A percentile compares a stretch with the other conserved stretches of the same genome.
phyloP scores from a whole-genome alignment of 2,329 filamentous ascomycete genomes.

The Didymella keratinophila region DNA sequence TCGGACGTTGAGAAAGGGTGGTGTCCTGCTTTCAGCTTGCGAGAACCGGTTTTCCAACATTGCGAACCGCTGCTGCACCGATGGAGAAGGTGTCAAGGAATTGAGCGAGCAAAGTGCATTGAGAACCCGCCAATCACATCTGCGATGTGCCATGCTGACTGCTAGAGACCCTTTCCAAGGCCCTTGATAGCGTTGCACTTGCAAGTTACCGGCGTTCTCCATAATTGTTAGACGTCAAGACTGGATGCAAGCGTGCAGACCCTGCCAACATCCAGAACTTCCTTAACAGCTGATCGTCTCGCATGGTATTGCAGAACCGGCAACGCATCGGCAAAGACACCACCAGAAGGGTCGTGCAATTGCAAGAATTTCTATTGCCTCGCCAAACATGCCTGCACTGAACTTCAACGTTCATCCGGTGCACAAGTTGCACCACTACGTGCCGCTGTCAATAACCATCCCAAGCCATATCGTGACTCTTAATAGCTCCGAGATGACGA shows the following conservation, averaged over 20 bases:
- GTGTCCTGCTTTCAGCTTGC: not conserved
- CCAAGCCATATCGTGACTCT: conserved; percentile 4
- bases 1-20: conserved; percentile 2
- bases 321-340: conserved; percentile 17
- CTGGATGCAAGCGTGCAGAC: conserved; percentile 1
- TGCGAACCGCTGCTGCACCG: conserved; percentile 8
- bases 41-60: conserved; percentile 3
- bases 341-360: conserved; percentile 13
- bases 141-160: conserved; percentile 9
- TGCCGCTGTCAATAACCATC: conserved; percentile 10
- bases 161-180: conserved; percentile 7
- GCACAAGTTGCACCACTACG: conserved; percentile 13
- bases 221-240: conserved; percentile 8
- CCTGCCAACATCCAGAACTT: conserved; percentile 2
- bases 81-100: conserved; percentile 14
- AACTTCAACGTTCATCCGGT: conserved; percentile 3
- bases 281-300: conserved; percentile 3
- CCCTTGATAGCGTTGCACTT: conserved; percentile 12
- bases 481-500: conserved; percentile 2
- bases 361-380: conserved; percentile 11
- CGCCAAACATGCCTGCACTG: conserved; percentile 6
- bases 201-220: not conserved
- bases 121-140: conserved; percentile 5
- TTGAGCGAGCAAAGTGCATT: not conserved
- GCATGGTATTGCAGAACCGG: conserved; percentile 9